Percentiles rank a stretch among this genome's conserved stretches.
Evolutionary conservation across 2,329 filamentous ascomycete species (phyloP).

Genomic region (Alternaria ethzedia): DNA sequence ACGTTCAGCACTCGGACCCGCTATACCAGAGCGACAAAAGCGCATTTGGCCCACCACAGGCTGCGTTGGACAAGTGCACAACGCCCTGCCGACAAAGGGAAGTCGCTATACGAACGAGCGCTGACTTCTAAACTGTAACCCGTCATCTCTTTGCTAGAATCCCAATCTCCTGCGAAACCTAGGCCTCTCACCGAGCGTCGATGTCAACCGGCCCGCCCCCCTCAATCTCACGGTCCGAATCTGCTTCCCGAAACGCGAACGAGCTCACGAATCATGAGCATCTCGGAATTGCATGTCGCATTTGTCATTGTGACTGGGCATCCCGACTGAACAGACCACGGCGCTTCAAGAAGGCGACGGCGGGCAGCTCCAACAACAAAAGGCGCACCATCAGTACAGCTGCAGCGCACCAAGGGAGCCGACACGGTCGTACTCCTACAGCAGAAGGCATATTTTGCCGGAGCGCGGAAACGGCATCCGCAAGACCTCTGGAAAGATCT

Average conservation of each 20-base stretch:
- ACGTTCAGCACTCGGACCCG: background rate
- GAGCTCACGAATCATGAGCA: background rate
- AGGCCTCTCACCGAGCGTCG: background rate
- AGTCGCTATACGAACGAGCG: background rate
- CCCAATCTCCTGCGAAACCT: background rate
- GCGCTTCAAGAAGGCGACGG: too few relatives aligned
- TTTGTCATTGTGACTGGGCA: background rate
- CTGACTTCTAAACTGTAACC: background rate
- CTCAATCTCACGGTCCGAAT: background rate
- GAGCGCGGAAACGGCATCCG: background rate
- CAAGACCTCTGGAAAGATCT: background rate
- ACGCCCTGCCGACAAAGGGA: background rate
- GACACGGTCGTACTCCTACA: background rate
- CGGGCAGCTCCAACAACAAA: too few relatives aligned
- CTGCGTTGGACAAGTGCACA: background rate
- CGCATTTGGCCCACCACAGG: background rate
- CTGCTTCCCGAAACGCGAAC: background rate
- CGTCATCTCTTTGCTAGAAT: background rate
- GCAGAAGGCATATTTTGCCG: background rate
- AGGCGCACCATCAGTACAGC: too few relatives aligned
- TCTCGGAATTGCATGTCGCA: background rate
- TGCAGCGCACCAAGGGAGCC: background rate
- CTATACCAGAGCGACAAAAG: background rate
- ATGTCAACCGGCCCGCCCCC: background rate
- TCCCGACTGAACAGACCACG: background rate